Base-by-base conservation (phyloP, 2,329 filamentous ascomycete species). In the Aureobasidium sp. region DNA sequence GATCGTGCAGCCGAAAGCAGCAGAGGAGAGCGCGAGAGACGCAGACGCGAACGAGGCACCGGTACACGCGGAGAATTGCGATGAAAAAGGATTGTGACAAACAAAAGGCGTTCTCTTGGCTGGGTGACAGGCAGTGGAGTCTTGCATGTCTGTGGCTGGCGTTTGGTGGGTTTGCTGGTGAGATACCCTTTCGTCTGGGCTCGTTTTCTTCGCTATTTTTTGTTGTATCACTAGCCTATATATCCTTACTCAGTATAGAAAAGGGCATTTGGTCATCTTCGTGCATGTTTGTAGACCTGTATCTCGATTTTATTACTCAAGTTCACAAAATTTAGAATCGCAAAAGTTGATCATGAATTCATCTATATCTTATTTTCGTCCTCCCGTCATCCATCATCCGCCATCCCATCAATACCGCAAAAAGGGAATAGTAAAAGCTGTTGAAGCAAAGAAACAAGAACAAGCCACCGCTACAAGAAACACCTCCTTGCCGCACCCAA, bases 1-100 rank as follows among this genome's bases (percentile, higher is more conserved):
- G 83, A 87, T 82, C 86, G 59, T 84, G 86, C 62, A 62, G 79
- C 77, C 65, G 80, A 86, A 17, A 78, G 78, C 51, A 84, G 88
- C 68, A 83, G 83, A 64, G 85, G 80, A 1, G 76, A 79, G 65
- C 69, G 69, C 36, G 71, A 68, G 8, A 68, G 79, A 64, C 72
- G 73, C 61, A 71, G 71, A 62, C 70, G 70, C 60, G 78, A 81
- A 68, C 71, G 77, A 61, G 78, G 79, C 64, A 69, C 75, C 15
- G 79, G 76, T 29, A 77, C 75, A 0, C 70, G 77, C 47, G 74
- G 73, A 5, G 79, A 81, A 70, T 62, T 72, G 67, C 66, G 70
- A 62, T 70, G 14, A 27, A 17, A 8, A 36, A 17, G 1, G 11
- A 27, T 2, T 29, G 9, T 27, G 44, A n/a, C 14, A 7, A 27